These are phyloP conservation scores for Beauveria brongniartii DNA, from an alignment of 2,329 filamentous ascomycete genomes.

Conservation along the genomic window DNA sequence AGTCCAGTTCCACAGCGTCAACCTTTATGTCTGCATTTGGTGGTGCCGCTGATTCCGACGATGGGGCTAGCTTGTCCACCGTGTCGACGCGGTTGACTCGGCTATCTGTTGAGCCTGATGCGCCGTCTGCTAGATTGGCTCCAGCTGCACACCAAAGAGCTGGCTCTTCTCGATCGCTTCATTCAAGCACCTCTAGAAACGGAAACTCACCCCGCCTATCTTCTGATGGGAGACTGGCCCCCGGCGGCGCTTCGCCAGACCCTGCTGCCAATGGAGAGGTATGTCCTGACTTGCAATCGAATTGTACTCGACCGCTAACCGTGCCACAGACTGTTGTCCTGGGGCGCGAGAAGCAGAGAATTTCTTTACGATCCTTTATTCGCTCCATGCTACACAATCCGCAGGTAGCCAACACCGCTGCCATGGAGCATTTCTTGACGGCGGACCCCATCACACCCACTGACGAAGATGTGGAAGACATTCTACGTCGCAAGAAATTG, in stretches of 20 bases:
- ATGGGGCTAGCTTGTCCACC: slow-evolving; percentile 74
- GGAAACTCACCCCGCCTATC: slow-evolving; percentile 24
- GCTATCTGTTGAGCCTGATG: slow-evolving; percentile 19
- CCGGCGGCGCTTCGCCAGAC: slow-evolving; percentile 14
- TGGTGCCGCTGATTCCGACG: slow-evolving; percentile 64
- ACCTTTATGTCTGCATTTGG: slow-evolving; percentile 45
- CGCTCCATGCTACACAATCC: slow-evolving; percentile 77
- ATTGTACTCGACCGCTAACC: background rate
- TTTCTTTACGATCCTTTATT: slow-evolving; percentile 87
- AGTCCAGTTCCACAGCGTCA: slow-evolving; percentile 60
- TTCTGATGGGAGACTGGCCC: slow-evolving; percentile 23
- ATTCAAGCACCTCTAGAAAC: slow-evolving; percentile 23
- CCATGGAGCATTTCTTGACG: slow-evolving; percentile 78
- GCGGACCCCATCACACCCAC: slow-evolving; percentile 62
- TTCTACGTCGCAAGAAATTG: slow-evolving; percentile 68
- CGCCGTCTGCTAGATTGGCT: slow-evolving; percentile 20
- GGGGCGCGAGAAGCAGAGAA: slow-evolving; percentile 81
- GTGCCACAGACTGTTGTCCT: slow-evolving; percentile 47
- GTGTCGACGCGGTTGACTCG: slow-evolving; percentile 59
- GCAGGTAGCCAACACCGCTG: slow-evolving; percentile 72
- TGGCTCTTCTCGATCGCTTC: slow-evolving; percentile 20
- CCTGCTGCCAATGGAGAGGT: slow-evolving; percentile 20
- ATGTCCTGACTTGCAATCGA: background rate
- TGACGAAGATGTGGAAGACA: slow-evolving; percentile 78
- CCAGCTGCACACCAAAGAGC: slow-evolving; percentile 17